Conservation (phyloP, 2,329 filamentous ascomycete species). For the Beauveria bassiana region DNA sequence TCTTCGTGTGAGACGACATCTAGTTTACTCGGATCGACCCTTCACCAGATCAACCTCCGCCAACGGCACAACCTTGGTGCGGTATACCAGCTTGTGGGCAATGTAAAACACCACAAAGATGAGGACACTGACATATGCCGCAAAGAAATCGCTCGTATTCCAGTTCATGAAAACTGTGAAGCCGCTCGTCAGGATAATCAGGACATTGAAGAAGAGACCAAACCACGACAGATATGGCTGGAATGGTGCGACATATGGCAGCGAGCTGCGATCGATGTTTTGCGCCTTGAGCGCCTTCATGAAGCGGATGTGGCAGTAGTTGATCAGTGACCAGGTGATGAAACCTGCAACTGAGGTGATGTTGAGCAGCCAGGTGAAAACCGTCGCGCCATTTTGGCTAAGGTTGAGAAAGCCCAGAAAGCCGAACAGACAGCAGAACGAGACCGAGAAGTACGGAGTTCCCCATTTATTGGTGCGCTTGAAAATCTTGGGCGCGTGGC, state of each 20-base stretch:
- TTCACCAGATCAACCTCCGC: constrained; percentile 28
- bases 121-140: constrained; percentile 56
- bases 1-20: not conserved
- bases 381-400: constrained; percentile 46
- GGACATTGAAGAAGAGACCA: constrained; percentile 55
- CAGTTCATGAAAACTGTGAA: constrained; percentile 62
- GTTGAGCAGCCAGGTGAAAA: constrained; percentile 68
- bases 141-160: constrained; percentile 53
- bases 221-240: constrained; percentile 60
- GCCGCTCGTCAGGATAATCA: constrained; percentile 61
- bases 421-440: constrained; percentile 45
- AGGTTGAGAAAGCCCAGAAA: constrained; percentile 63
- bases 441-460: constrained; percentile 56
- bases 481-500: constrained; percentile 54
- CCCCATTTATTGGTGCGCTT: constrained; percentile 52
- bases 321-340: constrained; percentile 63
- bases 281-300: constrained; percentile 51
- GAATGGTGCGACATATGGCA: constrained; percentile 54
- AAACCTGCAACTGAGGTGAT: constrained; percentile 62
- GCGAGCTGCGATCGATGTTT: constrained; percentile 45
- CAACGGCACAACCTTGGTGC: constrained; percentile 31
- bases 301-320: constrained; percentile 56
- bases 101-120: constrained; percentile 52
- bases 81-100: constrained; percentile 49
- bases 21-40: constrained; percentile 16